Conservation (phyloP, 768 basidiomycete species). For the Leucosporidium scottii region DNA sequence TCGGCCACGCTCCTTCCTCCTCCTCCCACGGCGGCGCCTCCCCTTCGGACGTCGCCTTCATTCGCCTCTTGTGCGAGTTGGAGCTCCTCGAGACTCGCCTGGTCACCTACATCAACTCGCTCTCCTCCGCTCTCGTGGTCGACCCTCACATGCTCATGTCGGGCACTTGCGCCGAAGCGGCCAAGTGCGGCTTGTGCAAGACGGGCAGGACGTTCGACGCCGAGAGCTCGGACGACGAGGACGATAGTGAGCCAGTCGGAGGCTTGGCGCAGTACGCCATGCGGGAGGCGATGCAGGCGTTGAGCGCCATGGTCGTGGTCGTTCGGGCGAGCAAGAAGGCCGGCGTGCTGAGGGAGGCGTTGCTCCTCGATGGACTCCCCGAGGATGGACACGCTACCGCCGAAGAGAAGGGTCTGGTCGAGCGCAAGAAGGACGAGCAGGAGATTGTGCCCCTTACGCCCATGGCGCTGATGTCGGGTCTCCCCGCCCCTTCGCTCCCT, state of each 20-base stretch:
- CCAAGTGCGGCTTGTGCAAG: conserved; percentile 32
- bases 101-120: conserved; percentile 14
- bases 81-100: conserved; percentile 30
- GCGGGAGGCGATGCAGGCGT: conserved; percentile 37
- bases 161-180: conserved; percentile 2
- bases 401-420: background rate
- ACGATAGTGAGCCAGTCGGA: conserved; percentile 1
- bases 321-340: conserved; percentile 20
- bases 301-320: conserved; percentile 33
- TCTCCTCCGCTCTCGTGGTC: conserved; percentile 13
- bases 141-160: conserved; percentile 8
- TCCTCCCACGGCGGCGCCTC: background rate
- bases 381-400: background rate
- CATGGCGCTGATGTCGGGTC: conserved; percentile 17
- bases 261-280: conserved; percentile 35
- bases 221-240: conserved; percentile 33
- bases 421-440: background rate
- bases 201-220: conserved; percentile 31
- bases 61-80: conserved; percentile 28
- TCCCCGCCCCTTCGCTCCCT: background rate
- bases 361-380: background rate
- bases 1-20: background rate
- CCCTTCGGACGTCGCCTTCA: conserved; percentile 17
- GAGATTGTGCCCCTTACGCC: conserved; percentile 15
- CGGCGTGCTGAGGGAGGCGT: conserved; percentile 7